Base-by-base conservation (phyloP, 164 flowering plant species). In the Piper betle region DNA sequence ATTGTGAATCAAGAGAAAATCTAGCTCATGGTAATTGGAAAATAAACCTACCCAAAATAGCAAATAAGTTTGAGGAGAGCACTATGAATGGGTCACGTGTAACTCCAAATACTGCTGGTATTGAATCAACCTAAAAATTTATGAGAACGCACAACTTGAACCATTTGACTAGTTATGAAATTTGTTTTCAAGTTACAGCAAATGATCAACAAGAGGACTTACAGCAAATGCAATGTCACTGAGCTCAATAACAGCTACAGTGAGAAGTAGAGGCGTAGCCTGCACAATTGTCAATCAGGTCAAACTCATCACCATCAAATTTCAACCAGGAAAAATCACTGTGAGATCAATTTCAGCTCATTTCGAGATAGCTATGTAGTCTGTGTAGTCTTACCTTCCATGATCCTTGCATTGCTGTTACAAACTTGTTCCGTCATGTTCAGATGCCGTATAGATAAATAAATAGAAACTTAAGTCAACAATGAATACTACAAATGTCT, bases 221-320 rank as follows among this genome's bases (percentile, higher is more conserved):
- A 92, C 98, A 52, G 98, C 93, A 73, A 92, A 92, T 68, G 93
- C 98, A 69, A 92, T 87, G 64, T 92, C 98, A 79, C 96, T 89
- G 75, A 92, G 88, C 74, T 92, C 96, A 72, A 92, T 77, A 61
- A 92, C 88, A 17, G 93, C 96, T 20, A 89, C 91, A 5, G 95
- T 87, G 61, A 92, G 84, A 65, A 92, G 96, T 67, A 92, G 77
- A 59, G 98, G 98, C 53, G 96, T 92, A 53, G 98, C 98, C 98
- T 96, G 89, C 91, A 73, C 43, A 41, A 41, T 4, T 41, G 4
- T 41, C 43, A 41, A 4, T 41, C 6, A 41, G 43, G 9, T 41
- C 50, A 43, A 43, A 7, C 50, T 43, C 50, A 41, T 41, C 43
- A 41, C 6, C 43, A 4, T 41, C 4, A 41, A 41, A 41, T 4